Evolutionary conservation across 2,329 filamentous ascomycete genomes (phyloP), one percentile per base, ranked within the genome.

Genomic region (Dryadomyces quercivorus): DNA sequence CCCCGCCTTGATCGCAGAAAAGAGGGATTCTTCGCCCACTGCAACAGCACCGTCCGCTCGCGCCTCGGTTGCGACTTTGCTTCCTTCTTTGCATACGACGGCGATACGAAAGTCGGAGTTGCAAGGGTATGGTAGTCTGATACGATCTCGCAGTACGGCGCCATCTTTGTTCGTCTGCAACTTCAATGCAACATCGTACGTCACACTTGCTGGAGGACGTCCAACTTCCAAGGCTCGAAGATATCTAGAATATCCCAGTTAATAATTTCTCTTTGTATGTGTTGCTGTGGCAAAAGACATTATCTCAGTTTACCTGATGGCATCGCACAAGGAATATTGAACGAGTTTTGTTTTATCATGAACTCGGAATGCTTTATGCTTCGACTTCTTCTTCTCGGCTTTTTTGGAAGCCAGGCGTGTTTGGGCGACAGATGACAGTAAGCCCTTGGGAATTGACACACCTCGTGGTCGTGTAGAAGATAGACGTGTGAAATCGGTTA

Each of bases 211-310:
- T 3, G 88, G 85, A 50, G 84, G 79, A 53, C 81, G 81, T 64
- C 93, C 92, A 62, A 96, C 91, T 78, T 98, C 93, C 64, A 86
- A 84, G 50, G 93, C 92, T 64, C 89, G 88, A 60, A 98, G 81
- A 67, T 95, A 93, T 66, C 90, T 95, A 52, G 55, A n/a, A 53
- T 31, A 54, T 58, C 61, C 52, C 60, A n/a, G 15, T 54, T 52
- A 48, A n/a, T 31, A 20, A 51, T 22, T 55, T 26, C 5, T 26
- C n/a, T 36, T 15, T 5, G n/a, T n/a, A 5, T 15, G 8, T 31
- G 4, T 10, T n/a, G n/a, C 6, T 7, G 16, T 38, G 16, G 47
- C 31, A 12, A 6, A 8, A 3, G 47, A n/a, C 13, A 2, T 48
- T n/a, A 2, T 48, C 12, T 16, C 3, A 65, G 20, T 76, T 56